Evolutionary conservation across 192 early-diverging fungal species (phyloP).

Genomic region (Podila clonocystis): DNA sequence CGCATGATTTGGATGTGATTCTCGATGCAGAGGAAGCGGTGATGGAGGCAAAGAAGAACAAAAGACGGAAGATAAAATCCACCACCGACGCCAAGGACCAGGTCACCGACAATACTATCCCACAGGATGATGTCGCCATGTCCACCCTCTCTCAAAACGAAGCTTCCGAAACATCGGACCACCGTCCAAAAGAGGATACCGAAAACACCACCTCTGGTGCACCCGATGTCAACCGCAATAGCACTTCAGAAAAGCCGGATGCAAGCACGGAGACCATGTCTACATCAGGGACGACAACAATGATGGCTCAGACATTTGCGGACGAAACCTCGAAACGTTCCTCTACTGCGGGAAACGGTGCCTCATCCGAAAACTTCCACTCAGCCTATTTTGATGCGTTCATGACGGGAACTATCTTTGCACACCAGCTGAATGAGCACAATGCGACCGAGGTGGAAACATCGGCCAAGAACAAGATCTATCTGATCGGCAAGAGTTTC

Average conservation of each 20-base stretch:
- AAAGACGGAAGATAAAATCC: constrained; percentile 13
- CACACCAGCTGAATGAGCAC: constrained; percentile 66
- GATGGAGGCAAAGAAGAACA: constrained; percentile 53
- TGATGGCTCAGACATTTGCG: too few species aligned
- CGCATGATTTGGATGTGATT: constrained; percentile 91
- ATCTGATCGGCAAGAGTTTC: constrained; percentile 83
- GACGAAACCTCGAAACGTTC: too few species aligned
- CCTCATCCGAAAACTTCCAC: constrained; percentile 70
- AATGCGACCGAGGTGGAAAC: constrained; percentile 3
- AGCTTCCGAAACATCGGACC: background rate
- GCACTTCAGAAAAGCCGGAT: background rate
- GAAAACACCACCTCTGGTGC: background rate
- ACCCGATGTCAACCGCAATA: constrained; percentile 1
- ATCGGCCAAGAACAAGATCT: constrained; percentile 77
- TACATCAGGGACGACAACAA: background rate
- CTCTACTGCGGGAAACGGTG: too few species aligned
- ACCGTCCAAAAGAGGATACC: constrained; percentile 15
- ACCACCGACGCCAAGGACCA: constrained; percentile 6
- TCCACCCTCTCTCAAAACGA: background rate
- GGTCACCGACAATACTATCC: background rate
- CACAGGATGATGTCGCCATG: background rate
- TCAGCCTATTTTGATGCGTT: constrained; percentile 95
- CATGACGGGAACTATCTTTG: constrained; percentile 95
- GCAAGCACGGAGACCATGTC: background rate
- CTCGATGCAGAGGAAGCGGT: constrained; percentile 74